phyloP scores from a whole-genome alignment of 2,329 filamentous ascomycete genomes.

The Emydomyces testavorans region DNA sequence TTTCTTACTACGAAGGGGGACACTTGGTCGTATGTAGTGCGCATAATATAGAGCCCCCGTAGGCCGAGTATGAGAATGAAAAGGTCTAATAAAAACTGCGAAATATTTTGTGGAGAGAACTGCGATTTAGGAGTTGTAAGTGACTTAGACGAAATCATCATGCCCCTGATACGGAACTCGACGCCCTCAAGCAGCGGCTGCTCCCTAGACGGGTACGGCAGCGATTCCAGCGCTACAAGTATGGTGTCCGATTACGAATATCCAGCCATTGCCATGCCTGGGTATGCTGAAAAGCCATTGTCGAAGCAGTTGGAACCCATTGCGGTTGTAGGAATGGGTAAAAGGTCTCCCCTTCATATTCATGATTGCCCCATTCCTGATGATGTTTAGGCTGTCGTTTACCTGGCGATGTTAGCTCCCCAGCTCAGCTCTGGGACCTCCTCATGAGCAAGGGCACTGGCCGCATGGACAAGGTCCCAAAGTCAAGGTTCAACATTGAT shows the following conservation, averaged over 20 bases:
- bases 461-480: conserved; percentile 10
- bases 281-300: conserved; percentile 11
- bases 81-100: too few relatives aligned
- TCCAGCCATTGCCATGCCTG: conserved; percentile 9
- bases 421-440: conserved; percentile 18
- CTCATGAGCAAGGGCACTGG: conserved; percentile 13
- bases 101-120: neutral
- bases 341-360: neutral
- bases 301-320: conserved; percentile 2
- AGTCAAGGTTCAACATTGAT: conserved; percentile 17
- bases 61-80: too few relatives aligned
- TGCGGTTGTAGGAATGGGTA: conserved; percentile 2
- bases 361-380: neutral
- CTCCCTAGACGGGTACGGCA: conserved; percentile 12
- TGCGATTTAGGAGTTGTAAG: neutral
- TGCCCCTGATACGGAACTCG: neutral
- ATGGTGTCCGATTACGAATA: neutral
- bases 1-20: too few relatives aligned
- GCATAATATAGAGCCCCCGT: too few relatives aligned
- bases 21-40: too few relatives aligned
- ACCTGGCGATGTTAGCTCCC: conserved; percentile 16
- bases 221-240: neutral
- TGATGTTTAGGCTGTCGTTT: conserved; percentile 16
- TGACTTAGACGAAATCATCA: neutral
- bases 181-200: conserved; percentile 6